phyloP scores from a whole-genome alignment of 768 basidiomycete genomes.

The Kwoniella dejecticola region DNA sequence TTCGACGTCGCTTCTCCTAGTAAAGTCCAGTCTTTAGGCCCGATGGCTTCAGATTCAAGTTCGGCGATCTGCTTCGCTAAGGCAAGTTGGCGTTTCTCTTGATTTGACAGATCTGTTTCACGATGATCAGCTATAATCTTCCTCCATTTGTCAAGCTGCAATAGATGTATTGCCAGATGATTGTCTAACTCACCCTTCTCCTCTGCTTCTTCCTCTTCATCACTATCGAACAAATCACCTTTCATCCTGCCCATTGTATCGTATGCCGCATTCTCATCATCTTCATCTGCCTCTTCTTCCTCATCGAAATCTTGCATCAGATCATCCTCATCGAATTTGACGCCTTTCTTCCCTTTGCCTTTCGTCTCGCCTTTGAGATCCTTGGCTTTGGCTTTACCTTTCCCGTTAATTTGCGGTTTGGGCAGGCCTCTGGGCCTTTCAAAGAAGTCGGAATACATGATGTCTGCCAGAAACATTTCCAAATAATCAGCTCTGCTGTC shows the following conservation, averaged over 20 bases:
- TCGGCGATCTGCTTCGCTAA: constrained; percentile 75
- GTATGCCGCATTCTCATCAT: constrained; percentile 43
- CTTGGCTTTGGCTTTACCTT: constrained; percentile 27
- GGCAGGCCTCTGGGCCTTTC: constrained; percentile 43
- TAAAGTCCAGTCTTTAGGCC: constrained; percentile 86
- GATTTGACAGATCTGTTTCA: constrained; percentile 64
- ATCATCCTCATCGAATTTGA: constrained; percentile 26
- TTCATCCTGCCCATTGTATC: constrained; percentile 71
- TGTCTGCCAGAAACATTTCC: constrained; percentile 31
- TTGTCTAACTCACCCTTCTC: constrained; percentile 45
- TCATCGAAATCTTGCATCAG: constrained; percentile 29
- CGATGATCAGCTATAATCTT: constrained; percentile 12
- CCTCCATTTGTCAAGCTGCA: background rate
- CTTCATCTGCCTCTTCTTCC: constrained; percentile 37
- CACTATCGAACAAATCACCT: constrained; percentile 69
- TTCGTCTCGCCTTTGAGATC: constrained; percentile 31
- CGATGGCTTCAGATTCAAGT: constrained; percentile 84
- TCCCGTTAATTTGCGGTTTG: constrained; percentile 12
- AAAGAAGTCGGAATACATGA: constrained; percentile 57
- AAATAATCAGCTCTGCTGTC: no score
- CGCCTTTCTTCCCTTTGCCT: constrained; percentile 34
- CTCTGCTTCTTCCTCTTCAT: constrained; percentile 55
- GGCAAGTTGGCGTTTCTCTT: constrained; percentile 75
- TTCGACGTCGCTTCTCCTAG: constrained; percentile 85
- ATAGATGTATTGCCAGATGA: background rate